Conservation (phyloP, 2,329 filamentous ascomycete genomes). For the Talaromyces pinophilus region DNA sequence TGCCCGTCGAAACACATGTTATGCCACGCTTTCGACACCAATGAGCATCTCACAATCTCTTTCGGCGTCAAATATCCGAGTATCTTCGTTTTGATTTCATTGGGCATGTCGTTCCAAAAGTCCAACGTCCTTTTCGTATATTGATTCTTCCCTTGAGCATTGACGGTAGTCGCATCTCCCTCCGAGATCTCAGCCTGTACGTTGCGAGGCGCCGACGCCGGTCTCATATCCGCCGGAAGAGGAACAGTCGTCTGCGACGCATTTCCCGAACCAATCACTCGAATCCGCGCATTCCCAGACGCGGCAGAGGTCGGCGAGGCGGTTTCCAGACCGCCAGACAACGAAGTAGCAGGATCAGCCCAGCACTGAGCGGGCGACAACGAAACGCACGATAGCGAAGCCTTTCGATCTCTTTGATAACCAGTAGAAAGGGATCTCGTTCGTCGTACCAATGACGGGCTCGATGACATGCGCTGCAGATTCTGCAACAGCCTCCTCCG, state of each 20-base stretch:
- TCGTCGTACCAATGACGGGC: constrained; percentile 67
- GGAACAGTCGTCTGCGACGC: constrained; percentile 54
- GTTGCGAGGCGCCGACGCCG: constrained; percentile 45
- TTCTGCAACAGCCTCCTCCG: constrained; percentile 70
- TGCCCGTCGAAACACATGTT: constrained; percentile 91
- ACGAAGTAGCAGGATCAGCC: constrained; percentile 55
- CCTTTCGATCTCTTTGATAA: constrained; percentile 64
- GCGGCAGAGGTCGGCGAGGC: constrained; percentile 46
- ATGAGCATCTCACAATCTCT: constrained; percentile 76
- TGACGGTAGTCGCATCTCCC: constrained; percentile 34
- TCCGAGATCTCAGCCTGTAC: constrained; percentile 29
- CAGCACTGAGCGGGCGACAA: constrained; percentile 58
- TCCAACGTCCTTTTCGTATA: constrained; percentile 51
- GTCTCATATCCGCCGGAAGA: constrained; percentile 63
- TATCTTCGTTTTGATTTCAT: constrained; percentile 77
- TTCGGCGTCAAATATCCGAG: constrained; percentile 75
- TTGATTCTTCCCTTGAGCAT: constrained; percentile 26
- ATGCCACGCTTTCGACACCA: constrained; percentile 76
- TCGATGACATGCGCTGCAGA: constrained; percentile 79
- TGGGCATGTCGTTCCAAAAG: constrained; percentile 79
- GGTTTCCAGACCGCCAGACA: constrained; percentile 56
- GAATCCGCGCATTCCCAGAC: constrained; percentile 58
- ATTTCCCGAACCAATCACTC: constrained; percentile 50
- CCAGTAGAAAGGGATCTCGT: constrained; percentile 66
- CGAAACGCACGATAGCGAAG: constrained; percentile 66